These are phyloP conservation scores for Breviolum minutum DNA, from an alignment of 73 alveolate genomes.

Conservation along the genomic window DNA sequence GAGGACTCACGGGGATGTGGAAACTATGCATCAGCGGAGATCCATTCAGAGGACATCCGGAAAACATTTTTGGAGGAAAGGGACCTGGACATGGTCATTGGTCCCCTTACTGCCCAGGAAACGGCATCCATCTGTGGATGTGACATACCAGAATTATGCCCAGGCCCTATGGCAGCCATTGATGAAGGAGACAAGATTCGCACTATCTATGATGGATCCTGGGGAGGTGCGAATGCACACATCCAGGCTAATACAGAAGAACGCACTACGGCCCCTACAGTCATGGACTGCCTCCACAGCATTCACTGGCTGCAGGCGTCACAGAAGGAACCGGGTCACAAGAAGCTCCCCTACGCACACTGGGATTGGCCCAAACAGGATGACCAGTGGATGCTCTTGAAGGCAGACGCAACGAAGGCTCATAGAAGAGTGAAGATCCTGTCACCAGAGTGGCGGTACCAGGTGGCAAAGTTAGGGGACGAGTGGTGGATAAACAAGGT, in stretches of 20 bases:
- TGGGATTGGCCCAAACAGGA: not conserved
- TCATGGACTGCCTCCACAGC: not conserved
- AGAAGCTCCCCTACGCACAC: not conserved
- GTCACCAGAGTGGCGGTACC: too few relatives aligned
- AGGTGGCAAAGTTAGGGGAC: too few relatives aligned
- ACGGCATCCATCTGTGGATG: not conserved
- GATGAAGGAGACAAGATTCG: not conserved
- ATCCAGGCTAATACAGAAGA: not conserved
- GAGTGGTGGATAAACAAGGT: too few relatives aligned
- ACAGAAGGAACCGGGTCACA: not conserved
- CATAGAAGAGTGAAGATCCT: not conserved
- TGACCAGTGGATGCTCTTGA: not conserved
- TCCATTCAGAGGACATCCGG: too few relatives aligned
- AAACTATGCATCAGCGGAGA: too few relatives aligned
- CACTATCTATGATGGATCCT: conserved; percentile 6
- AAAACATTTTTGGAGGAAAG: not conserved
- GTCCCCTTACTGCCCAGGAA: not conserved
- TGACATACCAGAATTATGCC: not conserved
- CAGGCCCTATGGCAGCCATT: not conserved
- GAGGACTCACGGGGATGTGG: too few relatives aligned
- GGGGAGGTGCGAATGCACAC: not conserved
- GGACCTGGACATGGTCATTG: not conserved
- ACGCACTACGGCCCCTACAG: not conserved
- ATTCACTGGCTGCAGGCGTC: not conserved
- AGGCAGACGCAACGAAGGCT: not conserved